Evolutionary conservation across 495 filamentous ascomycete genomes (phyloP).

Genomic region (Melanomma pulvis-pyrius): DNA sequence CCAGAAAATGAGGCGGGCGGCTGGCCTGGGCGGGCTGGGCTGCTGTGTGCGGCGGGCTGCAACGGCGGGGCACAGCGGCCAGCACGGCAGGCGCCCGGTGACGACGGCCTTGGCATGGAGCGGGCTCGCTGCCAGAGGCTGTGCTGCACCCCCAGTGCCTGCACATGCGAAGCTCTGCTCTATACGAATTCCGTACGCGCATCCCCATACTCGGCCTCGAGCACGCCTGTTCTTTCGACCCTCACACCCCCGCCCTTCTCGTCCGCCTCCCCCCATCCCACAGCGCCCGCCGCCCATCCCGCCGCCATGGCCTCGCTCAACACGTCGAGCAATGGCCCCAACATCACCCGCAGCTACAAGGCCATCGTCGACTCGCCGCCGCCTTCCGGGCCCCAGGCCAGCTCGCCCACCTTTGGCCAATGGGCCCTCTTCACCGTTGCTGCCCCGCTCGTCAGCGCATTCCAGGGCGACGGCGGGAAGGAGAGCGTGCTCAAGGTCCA

Average conservation of each 20-base stretch:
- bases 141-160: slow-evolving; percentile 1
- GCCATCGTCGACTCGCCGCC: slow-evolving; percentile 74
- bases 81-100: neutral
- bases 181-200: neutral
- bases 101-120: slow-evolving; percentile 8
- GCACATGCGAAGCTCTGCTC: neutral
- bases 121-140: slow-evolving; percentile 12
- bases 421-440: slow-evolving; percentile 95
- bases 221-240: neutral
- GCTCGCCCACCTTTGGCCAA: slow-evolving; percentile 71
- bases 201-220: neutral
- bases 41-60: neutral
- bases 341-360: slow-evolving; percentile 90
- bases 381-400: slow-evolving; percentile 64
- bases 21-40: neutral
- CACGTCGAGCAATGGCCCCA: slow-evolving; percentile 83
- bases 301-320: slow-evolving; percentile 85
- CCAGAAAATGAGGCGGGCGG: slow-evolving; percentile 21
- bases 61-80: slow-evolving; percentile 4
- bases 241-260: neutral
- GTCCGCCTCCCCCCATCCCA: neutral
- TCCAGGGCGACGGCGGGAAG: slow-evolving; percentile 81
- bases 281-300: neutral
- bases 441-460: slow-evolving; percentile 84
- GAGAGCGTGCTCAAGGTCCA: slow-evolving; percentile 96